Percentiles rank a stretch among this genome's conserved stretches.
phyloP scores from a whole-genome alignment of 345 rosid genomes.

The Gossypium stocksii region DNA sequence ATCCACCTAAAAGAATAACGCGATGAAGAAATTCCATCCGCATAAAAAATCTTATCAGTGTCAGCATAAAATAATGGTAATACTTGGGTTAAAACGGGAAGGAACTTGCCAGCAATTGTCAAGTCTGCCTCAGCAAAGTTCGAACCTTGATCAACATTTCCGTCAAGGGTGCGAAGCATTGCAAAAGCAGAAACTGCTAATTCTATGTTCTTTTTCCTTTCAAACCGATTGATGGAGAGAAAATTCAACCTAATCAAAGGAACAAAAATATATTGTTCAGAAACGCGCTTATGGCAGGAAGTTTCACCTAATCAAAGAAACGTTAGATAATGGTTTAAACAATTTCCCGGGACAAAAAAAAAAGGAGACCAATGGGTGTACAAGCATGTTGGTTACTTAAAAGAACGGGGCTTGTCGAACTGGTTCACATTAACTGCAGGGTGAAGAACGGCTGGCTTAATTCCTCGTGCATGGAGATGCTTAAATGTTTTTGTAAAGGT shows the following conservation, averaged over 20 bases:
- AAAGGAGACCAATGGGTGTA: constrained; percentile 32
- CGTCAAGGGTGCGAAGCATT: constrained; percentile 43
- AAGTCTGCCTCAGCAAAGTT: constrained; percentile 45
- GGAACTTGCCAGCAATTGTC: constrained; percentile 69
- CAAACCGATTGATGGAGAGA: constrained; percentile 86
- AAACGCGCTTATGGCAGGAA: neutral
- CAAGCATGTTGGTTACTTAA: constrained; percentile 45
- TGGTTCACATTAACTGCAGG: constrained; percentile 86
- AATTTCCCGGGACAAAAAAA: constrained; percentile 10
- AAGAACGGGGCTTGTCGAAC: constrained; percentile 50
- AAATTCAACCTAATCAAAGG: constrained; percentile 59
- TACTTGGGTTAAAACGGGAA: neutral
- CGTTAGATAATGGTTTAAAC: neutral
- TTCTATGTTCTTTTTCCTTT: constrained; percentile 81
- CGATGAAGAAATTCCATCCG: neutral
- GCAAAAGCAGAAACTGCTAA: constrained; percentile 89
- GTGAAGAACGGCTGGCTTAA: constrained; percentile 72
- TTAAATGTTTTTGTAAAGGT: constrained; percentile 84
- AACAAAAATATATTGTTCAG: neutral
- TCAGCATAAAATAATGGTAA: neutral
- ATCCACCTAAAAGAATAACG: constrained; percentile 54
- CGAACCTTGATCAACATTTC: constrained; percentile 21
- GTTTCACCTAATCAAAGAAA: constrained; percentile 2
- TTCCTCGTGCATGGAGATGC: constrained; percentile 62
- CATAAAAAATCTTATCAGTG: neutral